phyloP scores from a whole-genome alignment of 163 green algal species.

The Coccomyxa subellipsoidea region DNA sequence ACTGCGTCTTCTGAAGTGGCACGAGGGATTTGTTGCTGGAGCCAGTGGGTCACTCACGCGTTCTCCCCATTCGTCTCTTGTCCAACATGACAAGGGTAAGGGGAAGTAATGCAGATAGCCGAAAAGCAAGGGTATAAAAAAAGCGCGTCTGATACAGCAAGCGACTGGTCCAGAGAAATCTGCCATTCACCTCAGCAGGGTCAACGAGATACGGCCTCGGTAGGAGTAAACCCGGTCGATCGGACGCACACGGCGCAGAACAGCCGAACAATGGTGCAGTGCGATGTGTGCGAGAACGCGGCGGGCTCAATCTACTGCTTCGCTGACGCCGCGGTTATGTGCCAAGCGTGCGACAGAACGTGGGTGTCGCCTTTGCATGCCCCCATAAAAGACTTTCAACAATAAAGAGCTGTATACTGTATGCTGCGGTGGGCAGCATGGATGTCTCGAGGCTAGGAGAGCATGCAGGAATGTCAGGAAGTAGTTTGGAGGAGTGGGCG shows the following conservation, averaged over 20 bases:
- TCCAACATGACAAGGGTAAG: background rate
- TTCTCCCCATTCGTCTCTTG: too few species aligned
- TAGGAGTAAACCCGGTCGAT: background rate
- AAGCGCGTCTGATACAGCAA: background rate
- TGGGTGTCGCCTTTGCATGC: background rate
- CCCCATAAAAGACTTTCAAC: background rate
- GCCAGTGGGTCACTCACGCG: too few species aligned
- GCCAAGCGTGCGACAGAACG: slow-evolving; percentile 22
- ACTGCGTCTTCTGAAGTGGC: too few species aligned
- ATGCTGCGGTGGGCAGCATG: too few species aligned
- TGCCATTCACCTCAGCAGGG: background rate
- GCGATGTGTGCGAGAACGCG: slow-evolving; percentile 21
- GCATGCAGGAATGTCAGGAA: background rate
- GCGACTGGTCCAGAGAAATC: background rate
- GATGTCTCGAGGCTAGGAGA: too few species aligned
- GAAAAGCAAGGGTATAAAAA: background rate
- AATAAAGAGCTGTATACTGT: too few species aligned
- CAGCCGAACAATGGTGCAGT: background rate
- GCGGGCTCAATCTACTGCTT: slow-evolving; percentile 26
- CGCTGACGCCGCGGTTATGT: slow-evolving; percentile 22
- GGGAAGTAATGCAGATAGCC: background rate
- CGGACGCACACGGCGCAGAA: background rate
- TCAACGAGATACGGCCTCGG: background rate
- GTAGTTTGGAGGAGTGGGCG: too few species aligned
- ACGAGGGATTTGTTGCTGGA: too few species aligned